Conservation (phyloP, 1,284 basidiomycete species). For the Athelia sp. region DNA sequence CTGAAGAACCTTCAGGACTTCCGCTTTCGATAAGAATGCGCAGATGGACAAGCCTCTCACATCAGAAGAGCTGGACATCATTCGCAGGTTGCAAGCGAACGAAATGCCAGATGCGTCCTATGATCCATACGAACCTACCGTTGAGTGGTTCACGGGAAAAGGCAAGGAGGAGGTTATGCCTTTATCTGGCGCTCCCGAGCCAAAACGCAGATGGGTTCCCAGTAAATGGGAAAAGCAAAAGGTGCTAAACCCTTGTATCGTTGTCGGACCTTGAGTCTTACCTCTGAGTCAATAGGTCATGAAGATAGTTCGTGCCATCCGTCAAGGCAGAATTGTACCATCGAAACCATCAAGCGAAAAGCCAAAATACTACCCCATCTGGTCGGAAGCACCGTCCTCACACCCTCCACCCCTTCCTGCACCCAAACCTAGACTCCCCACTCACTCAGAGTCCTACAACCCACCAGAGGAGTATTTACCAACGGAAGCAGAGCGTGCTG, state of each 20-base stretch:
- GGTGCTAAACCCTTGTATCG: conserved; percentile 37
- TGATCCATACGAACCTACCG: conserved; percentile 89
- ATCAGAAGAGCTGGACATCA: conserved; percentile 92
- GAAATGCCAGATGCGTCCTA: conserved; percentile 92
- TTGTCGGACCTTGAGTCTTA: conserved; percentile 5
- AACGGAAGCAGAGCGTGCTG: conserved; percentile 78
- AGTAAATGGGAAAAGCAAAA: conserved; percentile 99
- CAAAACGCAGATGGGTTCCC: conserved; percentile 94
- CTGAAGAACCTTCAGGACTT: conserved; percentile 57
- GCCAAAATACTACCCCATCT: conserved; percentile 85
- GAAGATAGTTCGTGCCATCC: conserved; percentile 99
- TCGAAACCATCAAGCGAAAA: conserved; percentile 78
- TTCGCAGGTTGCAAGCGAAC: conserved; percentile 81
- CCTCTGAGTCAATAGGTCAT: conserved; percentile 62
- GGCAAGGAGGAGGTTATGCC: conserved; percentile 95
- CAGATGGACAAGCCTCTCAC: conserved; percentile 87
- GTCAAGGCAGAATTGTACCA: conserved; percentile 90
- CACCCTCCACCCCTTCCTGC: conserved; percentile 85
- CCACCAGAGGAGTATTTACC: conserved; percentile 97
- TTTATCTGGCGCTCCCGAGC: conserved; percentile 86
- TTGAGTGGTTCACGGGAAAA: conserved; percentile 97
- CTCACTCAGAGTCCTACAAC: conserved; percentile 95
- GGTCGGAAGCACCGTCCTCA: conserved; percentile 70
- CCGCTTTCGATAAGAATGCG: conserved; percentile 87
- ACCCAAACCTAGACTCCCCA: conserved; percentile 87